Conservation (phyloP, 352 stramenopile species). For the Nothophytophthora sp. region DNA sequence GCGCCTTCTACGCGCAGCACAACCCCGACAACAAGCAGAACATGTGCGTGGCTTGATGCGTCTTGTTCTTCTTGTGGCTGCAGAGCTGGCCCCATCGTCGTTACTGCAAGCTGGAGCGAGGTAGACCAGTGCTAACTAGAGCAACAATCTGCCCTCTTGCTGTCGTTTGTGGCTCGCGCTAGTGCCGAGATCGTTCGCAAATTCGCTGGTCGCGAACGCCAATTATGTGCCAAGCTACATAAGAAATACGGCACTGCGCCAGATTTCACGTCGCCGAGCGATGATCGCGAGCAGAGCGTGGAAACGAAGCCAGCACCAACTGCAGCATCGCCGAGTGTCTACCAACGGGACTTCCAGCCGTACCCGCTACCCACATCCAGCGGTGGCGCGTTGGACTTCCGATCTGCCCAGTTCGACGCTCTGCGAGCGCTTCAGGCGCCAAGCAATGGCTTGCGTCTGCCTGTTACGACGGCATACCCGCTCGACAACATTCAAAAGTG, state of each 20-base stretch:
- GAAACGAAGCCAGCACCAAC: conserved; percentile 1
- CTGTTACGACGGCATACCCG: conserved; percentile 30
- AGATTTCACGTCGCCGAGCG: conserved; percentile 18
- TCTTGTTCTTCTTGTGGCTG: background rate
- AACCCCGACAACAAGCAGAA: conserved; percentile 81
- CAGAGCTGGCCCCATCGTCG: background rate
- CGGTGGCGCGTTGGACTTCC: conserved; percentile 47
- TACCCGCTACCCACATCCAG: conserved; percentile 14
- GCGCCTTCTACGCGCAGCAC: conserved; percentile 70
- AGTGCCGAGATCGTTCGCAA: conserved; percentile 78
- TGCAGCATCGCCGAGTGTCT: conserved; percentile 10
- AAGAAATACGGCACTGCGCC: conserved; percentile 79
- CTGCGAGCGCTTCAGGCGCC: conserved; percentile 39
- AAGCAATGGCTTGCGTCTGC: conserved; percentile 23
- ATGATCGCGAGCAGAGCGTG: background rate
- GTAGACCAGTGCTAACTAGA: background rate
- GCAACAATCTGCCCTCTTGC: background rate
- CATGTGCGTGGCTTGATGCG: conserved; percentile 58
- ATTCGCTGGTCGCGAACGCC: conserved; percentile 59
- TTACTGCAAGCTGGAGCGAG: background rate
- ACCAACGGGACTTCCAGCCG: conserved; percentile 38
- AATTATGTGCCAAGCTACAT: conserved; percentile 65
- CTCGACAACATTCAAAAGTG: conserved; percentile 92
- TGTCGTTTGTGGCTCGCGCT: too few relatives aligned
- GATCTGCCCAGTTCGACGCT: conserved; percentile 52